phyloP scores from a whole-genome alignment of 2,329 filamentous ascomycete genomes.

The Incumbomyces delicatus region DNA sequence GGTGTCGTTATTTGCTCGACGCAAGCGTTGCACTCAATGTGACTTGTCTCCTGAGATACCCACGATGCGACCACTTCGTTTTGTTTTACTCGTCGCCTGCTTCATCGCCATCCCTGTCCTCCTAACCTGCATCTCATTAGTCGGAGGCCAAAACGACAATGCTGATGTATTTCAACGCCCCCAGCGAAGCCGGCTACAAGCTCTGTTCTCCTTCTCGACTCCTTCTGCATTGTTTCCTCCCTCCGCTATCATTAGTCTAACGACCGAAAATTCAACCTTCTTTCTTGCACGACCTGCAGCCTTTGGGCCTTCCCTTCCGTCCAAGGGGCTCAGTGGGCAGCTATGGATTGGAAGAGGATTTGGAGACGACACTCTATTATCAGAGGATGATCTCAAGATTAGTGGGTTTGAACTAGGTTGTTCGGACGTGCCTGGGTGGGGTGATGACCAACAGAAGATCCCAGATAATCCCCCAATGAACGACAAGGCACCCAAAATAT shows the following conservation, averaged over 20 bases:
- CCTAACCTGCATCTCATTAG: conserved; percentile 37
- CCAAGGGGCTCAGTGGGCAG: conserved; percentile 71
- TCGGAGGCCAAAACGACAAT: conserved; percentile 23
- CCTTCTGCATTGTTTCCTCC: conserved; percentile 87
- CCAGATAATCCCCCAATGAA: conserved; percentile 24
- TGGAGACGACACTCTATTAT: conserved; percentile 61
- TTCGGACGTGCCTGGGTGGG: conserved; percentile 87
- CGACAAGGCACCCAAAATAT: conserved; percentile 17
- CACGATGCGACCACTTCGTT: conserved; percentile 38
- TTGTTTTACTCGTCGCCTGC: conserved; percentile 37
- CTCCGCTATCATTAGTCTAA: conserved; percentile 89
- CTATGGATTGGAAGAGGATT: conserved; percentile 93
- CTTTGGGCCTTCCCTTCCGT: conserved; percentile 72
- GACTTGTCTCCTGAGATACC: not conserved
- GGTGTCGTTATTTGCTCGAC: not conserved
- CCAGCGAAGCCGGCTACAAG: conserved; percentile 40
- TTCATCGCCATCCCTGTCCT: conserved; percentile 40
- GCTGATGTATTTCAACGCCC: conserved; percentile 25
- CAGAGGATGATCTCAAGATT: conserved; percentile 41
- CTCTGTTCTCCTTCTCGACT: conserved; percentile 60
- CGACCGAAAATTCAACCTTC: conserved; percentile 95
- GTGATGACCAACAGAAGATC: conserved; percentile 46
- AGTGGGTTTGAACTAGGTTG: conserved; percentile 83
- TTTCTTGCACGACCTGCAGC: conserved; percentile 88
- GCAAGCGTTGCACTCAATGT: conserved; percentile 5